These are phyloP conservation scores for Lecanicillium sp. DNA, from an alignment of 2,329 filamentous ascomycete genomes.

Conservation along the genomic window DNA sequence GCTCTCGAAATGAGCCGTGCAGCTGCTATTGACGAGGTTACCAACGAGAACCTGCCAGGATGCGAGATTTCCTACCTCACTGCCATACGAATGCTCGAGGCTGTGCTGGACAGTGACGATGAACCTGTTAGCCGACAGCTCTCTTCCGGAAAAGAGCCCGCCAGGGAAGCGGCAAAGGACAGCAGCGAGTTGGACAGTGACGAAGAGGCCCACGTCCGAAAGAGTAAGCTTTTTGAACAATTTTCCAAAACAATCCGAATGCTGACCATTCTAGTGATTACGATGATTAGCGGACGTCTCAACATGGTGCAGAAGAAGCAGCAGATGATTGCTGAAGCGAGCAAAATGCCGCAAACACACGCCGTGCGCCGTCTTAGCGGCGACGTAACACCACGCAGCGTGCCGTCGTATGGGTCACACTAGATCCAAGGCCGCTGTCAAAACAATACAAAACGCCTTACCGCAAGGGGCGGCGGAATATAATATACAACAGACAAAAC, in stretches of 20 bases:
- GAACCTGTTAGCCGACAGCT: conserved; percentile 31
- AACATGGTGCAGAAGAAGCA: conserved; percentile 52
- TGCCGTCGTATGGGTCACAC: conserved; percentile 38
- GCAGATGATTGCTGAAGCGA: conserved; percentile 50
- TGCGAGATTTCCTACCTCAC: conserved; percentile 93
- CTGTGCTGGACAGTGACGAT: conserved; percentile 80
- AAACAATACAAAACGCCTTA: neutral
- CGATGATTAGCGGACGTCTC: conserved; percentile 53
- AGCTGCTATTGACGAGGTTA: conserved; percentile 91
- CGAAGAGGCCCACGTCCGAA: conserved; percentile 65
- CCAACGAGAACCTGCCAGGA: conserved; percentile 76
- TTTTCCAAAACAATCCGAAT: conserved; percentile 1
- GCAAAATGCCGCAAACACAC: conserved; percentile 35
- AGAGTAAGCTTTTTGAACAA: conserved; percentile 45
- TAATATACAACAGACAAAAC: conserved; percentile 4
- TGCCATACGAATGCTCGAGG: conserved; percentile 90
- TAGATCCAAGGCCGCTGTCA: conserved; percentile 11
- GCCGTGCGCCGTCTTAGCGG: conserved; percentile 43
- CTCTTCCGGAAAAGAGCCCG: conserved; percentile 31
- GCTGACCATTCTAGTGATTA: conserved; percentile 43
- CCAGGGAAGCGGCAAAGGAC: conserved; percentile 27
- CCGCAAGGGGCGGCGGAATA: neutral
- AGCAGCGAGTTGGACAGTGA: conserved; percentile 34
- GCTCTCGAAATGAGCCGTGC: conserved; percentile 94
- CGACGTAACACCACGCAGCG: conserved; percentile 47